Evolutionary conservation across 1,284 basidiomycete species (phyloP), one percentile per base, ranked within the genome.

Genomic region (Neonothopanus nambi): DNA sequence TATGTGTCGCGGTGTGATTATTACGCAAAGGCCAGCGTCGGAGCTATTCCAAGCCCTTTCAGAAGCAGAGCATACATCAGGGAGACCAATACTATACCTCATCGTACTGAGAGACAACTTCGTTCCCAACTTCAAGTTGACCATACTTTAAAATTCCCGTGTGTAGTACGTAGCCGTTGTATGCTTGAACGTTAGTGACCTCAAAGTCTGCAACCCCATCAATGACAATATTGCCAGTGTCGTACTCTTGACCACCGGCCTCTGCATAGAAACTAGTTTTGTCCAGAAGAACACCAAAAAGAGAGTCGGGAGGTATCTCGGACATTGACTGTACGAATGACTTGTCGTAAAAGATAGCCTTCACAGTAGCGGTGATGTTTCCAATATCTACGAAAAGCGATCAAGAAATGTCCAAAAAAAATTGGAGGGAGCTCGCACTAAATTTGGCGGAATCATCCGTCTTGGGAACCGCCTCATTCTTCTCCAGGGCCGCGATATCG

Each of bases 1-100:
- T 96, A 70, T 99, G 97, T 0, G 97, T 99, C 13, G 90, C 96
- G 21, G 96, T 99, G 76, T 99, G 97, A 68, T 99, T 99, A 74
- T 95, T 98, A 57, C 95, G 87, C 56, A 99, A 76, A 0, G 95
- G 95, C 89, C 91, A 95, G 56, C 97, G 85, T 47, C 96, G 92
- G 40, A 94, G 82, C 89, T 92, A 52, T 12, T 28, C 12, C 12
- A 41, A 42, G 60, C 12, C 65, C 54, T 28, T 26, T 26, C n/a
- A 47, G 42, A 33, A 28, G 12, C 30, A 33, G 74, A n/a, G 5
- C 67, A 71, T 49, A 72, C 69, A 39, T 62, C 71, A 35, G 70
- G 76, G 53, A 59, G 68, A 8, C 28, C 38, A 18, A 55, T 70
- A 67, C 55, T 61, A 33, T 78, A 85, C 65, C 77, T 92, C 72